These are phyloP conservation scores for Soucietia sequanensis DNA, from an alignment of 805 yeast species.

Conservation along the genomic window DNA sequence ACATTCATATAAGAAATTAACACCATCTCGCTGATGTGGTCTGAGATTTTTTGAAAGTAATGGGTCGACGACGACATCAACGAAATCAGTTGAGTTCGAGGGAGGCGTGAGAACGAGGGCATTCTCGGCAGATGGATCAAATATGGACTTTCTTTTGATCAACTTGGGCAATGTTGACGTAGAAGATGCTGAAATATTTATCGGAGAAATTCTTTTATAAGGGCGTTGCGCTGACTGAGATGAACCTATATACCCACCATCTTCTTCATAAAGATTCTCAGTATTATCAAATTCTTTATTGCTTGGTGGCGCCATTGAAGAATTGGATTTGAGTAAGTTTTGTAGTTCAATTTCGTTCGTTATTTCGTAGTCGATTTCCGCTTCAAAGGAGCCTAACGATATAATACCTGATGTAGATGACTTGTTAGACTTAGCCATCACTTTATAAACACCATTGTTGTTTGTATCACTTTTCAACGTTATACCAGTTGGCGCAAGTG, in stretches of 20 bases:
- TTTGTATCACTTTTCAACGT: conserved; percentile 31
- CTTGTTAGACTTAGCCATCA: conserved; percentile 21
- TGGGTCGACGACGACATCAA: conserved; percentile 63
- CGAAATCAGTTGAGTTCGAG: conserved; percentile 2
- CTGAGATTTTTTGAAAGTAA: conserved; percentile 53
- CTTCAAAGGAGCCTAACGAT: conserved; percentile 57
- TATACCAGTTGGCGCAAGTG: conserved; percentile 23
- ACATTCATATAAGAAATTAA: conserved; percentile 76
- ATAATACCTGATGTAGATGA: conserved; percentile 38
- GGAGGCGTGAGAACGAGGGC: conserved; percentile 9
- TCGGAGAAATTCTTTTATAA: not conserved
- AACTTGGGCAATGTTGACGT: not conserved
- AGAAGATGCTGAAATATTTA: not conserved
- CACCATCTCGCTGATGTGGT: conserved; percentile 86
- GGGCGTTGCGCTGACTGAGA: not conserved
- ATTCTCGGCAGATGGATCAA: conserved; percentile 2
- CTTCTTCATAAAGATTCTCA: too few relatives aligned
- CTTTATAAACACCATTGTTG: conserved; percentile 19
- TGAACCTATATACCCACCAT: too few relatives aligned
- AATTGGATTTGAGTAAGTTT: conserved; percentile 1
- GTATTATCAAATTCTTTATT: not conserved
- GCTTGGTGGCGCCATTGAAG: not conserved
- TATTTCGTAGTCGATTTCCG: conserved; percentile 55
- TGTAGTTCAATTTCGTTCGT: conserved; percentile 10
- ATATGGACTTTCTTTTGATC: conserved; percentile 1